Evolutionary conservation across 768 basidiomycete genomes (phyloP), one percentile per base, ranked within the genome.

Genomic region (Galerina sulciceps): DNA sequence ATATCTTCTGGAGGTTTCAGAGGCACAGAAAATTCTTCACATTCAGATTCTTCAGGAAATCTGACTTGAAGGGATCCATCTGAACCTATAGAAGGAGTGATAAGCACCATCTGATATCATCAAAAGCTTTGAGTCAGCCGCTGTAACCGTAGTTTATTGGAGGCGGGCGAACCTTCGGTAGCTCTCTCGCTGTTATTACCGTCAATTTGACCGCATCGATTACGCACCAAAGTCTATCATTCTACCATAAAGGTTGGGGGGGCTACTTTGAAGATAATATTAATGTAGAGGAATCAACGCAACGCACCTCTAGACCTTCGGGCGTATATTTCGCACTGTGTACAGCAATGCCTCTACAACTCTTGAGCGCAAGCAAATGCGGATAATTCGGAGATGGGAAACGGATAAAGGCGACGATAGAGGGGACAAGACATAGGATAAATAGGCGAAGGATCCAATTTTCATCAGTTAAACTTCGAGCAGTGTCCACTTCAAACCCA

Each of bases 211-310:
- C 73, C 3, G 79, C 80, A 61, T 87, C 87, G 48, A 90, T 78
- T 65, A 92, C 80, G 60, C 84, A 87, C 84, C 89, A 91, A 70
- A 75, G 78, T 61, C 91, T 80, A 65, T 93, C 91, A 67, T 88
- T 78, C 90, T 92, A 18, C 34, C 23, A 18, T 42, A 45, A 38
- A 10, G 35, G 22, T 5, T 37, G 2, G 23, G 34, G 34, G 15
- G 3, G 14, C 22, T 42, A 11, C 17, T 57, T 42, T 35, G 40
- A 26, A 36, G n/a, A n/a, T n/a, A n/a, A n/a, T n/a, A n/a, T n/a
- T 46, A 35, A 15, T 31, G 6, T 22, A 23, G 20, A 11, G 18
- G n/a, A n/a, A n/a, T n/a, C n/a, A n/a, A n/a, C n/a, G 36, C 11
- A 38, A 18, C n/a, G 48, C 55, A 89, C 90, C 79, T 90, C 85